phyloP scores from a whole-genome alignment of 306 rosid species.

The Quercus wislizeni region DNA sequence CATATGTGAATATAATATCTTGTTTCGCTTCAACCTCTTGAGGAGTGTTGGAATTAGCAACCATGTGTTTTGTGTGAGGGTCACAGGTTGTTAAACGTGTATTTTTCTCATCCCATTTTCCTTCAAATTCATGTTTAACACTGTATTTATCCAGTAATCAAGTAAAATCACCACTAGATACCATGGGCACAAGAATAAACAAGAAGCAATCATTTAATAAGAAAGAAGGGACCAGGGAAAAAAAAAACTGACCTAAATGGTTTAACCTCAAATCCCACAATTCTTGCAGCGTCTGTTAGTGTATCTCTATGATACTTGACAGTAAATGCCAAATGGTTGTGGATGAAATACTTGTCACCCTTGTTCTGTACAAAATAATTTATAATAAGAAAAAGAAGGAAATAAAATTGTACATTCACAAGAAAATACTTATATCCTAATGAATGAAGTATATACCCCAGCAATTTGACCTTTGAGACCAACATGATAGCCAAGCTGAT shows the following conservation, averaged over 20 bases:
- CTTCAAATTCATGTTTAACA: constrained; percentile 83
- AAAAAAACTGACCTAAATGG: constrained; percentile 63
- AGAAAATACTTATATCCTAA: constrained; percentile 18
- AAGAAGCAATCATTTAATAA: not conserved
- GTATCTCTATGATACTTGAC: constrained; percentile 79
- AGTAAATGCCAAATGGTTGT: constrained; percentile 91
- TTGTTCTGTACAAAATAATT: constrained; percentile 60
- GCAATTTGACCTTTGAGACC: constrained; percentile 84
- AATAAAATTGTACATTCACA: constrained; percentile 8
- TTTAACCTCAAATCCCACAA: constrained; percentile 96
- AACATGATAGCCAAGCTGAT: constrained; percentile 85
- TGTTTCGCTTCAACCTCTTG: constrained; percentile 92
- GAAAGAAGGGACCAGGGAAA: not conserved
- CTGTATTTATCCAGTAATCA: constrained; percentile 45
- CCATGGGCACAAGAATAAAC: constrained; percentile 8
- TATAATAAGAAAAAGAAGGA: constrained; percentile 24
- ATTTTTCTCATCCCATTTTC: constrained; percentile 60
- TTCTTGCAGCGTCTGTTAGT: constrained; percentile 79
- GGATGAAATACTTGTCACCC: constrained; percentile 74
- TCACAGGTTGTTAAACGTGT: constrained; percentile 89
- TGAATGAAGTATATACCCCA: constrained; percentile 52
- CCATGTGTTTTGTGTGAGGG: constrained; percentile 82
- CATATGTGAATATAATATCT: constrained; percentile 88
- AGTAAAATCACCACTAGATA: constrained; percentile 22
- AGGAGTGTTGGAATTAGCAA: constrained; percentile 74